Base-by-base conservation (phyloP, 1,284 basidiomycete genomes). In the Thecaphora frezii region DNA sequence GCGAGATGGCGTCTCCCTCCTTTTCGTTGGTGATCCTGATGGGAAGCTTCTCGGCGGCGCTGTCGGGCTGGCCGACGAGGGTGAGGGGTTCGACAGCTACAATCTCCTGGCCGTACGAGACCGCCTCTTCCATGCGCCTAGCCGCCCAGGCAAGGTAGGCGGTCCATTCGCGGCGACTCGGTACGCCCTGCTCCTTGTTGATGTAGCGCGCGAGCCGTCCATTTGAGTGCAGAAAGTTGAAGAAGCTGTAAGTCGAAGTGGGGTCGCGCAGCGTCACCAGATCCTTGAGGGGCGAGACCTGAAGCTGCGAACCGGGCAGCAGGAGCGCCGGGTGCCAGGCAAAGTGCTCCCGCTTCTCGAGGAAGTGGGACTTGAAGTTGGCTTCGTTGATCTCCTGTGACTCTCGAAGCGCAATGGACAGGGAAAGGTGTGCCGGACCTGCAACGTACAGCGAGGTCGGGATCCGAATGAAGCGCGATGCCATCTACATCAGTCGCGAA, bases 241-340 rank as follows among this genome's bases (percentile, higher is more conserved):
- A 60, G 54, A 77, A 78, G 44, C 61, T 71, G 51, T 63, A 78
- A 25, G 65, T 62, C 5, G 76, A 78, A 4, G 75, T 76, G 8
- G 76, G 76, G 33, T 78, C 74, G n/a, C 76, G 65, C 54, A 78
- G 71, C 0, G 75, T 76, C 14, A 69, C 76, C 0, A 78, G 63
- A 41, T 78, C 76, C 58, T 78, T 78, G 40, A 77, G 59, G 22
- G 74, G 76, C 41, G 75, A 77, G 25, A 78, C 76, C 47, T 78
- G 76, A 24, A 78, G 69, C 55, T 74, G 74, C 8, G 75, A 66
- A 30, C 76, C 76, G 13, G 76, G 76, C 7, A 78, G 66, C 5
- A 78, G 57, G 13, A 78, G 66, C 4, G 72, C 58, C 10, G 73
- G 73, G 42, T 78, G 76, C 76, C 76, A 78, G 22, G 74, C 74